Evolutionary conservation across 129 eudicot species (phyloP), one percentile per base, ranked within the genome.

Genomic region (Helichrysum umbraculigerum): DNA sequence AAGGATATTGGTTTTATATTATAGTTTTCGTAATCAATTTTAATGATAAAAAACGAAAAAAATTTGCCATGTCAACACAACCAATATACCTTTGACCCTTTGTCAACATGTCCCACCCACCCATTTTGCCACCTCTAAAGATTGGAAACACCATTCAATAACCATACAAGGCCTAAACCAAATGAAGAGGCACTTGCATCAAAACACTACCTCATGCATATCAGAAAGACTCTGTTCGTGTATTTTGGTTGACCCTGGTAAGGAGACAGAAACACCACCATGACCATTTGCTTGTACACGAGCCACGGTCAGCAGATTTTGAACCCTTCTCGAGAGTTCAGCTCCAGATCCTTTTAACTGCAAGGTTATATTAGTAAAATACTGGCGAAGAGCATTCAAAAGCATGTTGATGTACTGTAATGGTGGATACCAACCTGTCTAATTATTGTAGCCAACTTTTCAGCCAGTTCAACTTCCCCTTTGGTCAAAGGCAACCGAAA

Each of bases 281-380:
- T 87, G 76, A 59, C 84, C 89, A 88, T 93, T 89, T 75, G 88
- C 81, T 85, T 93, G 95, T 81, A 90, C 92, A 56, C 97, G 99
- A 75, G 92, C 81, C 37, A 91, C 60, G 21, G 89, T 88, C 75
- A 81, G 92, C 77, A 94, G 87, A 87, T 89, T 94, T 77, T 94
- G 99, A 42, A 94, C 97, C 89, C 99, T 82, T 71, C 97, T 79
- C 58, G 97, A 87, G 42, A 94, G 97, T 79, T 94, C 99, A 79
- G 93, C 97, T 83, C 97, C 97, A 42, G 97, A 89, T 70, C 99
- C 97, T 82, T 91, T 94, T 65, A 91, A 75, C 99, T 94, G 97
- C 70, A 77, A 60, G 68, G 33, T 72, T 22, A 56, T 61, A 17
- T 71, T 62, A 61, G 74, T 83, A 71, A 86, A 85, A 61, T 56